Conservation (phyloP, 2,329 filamentous ascomycete species). For the Pseudocercospora vitis region DNA sequence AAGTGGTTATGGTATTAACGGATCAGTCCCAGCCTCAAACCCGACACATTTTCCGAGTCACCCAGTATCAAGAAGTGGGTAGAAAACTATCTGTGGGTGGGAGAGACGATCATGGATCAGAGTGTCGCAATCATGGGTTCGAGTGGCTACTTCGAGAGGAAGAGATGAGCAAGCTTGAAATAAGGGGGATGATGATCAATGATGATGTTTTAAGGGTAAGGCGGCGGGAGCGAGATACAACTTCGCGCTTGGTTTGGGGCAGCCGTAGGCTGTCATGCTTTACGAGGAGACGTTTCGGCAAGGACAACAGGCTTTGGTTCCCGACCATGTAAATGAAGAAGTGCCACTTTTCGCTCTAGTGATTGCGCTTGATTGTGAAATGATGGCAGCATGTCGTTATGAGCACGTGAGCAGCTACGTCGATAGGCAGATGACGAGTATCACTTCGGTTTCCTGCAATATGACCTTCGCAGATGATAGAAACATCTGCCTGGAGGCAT, state of each 20-base stretch:
- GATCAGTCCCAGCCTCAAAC: conserved; percentile 75
- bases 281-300: no score
- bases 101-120: conserved; percentile 98
- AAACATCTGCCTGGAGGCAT: no score
- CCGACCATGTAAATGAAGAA: no score
- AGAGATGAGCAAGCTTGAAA: conserved; percentile 64
- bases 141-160: conserved; percentile 88
- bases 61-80: conserved; percentile 85
- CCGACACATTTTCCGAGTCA: conserved; percentile 79
- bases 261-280: no score
- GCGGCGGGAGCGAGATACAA: no score
- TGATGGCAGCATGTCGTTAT: not conserved
- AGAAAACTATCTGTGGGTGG: conserved; percentile 87
- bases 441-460: not conserved
- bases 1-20: conserved; percentile 45
- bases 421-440: not conserved
- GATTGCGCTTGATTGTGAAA: no score
- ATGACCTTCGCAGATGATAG: no score
- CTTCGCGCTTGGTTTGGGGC: no score
- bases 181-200: no score
- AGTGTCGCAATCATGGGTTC: conserved; percentile 87
- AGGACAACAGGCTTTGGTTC: no score
- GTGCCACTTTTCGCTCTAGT: no score
- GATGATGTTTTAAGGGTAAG: no score
- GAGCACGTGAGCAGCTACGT: not conserved